Percentiles rank a stretch among this genome's conserved stretches.
phyloP scores from a whole-genome alignment of 805 yeast species.

The Ogataea dorogensis region DNA sequence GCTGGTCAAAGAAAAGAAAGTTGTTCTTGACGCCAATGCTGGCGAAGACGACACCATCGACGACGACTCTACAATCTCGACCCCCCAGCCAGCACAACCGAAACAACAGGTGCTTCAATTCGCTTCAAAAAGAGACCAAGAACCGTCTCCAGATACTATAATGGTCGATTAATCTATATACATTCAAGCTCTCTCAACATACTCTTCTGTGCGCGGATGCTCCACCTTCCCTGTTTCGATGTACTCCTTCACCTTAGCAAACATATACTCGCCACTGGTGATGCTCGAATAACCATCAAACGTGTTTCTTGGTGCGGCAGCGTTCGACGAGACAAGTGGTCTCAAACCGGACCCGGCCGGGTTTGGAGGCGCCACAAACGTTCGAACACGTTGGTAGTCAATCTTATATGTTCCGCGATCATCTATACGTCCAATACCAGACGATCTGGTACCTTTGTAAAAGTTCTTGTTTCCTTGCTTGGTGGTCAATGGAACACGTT shows the following conservation, averaged over 20 bases:
- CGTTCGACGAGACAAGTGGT: conserved; percentile 75
- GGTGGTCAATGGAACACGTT: conserved; percentile 79
- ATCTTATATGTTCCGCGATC: conserved; percentile 71
- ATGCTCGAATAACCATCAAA: conserved; percentile 68
- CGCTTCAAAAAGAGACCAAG: conserved; percentile 10
- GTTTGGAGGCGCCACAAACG: conserved; percentile 78
- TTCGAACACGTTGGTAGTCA: conserved; percentile 83
- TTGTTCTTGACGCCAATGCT: conserved; percentile 13
- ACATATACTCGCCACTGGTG: conserved; percentile 68
- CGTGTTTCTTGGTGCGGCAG: conserved; percentile 66
- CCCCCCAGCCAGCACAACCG: conserved; percentile 12
- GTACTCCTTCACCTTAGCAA: conserved; percentile 71
- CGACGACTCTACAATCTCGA: conserved; percentile 12
- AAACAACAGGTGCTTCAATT: conserved; percentile 19
- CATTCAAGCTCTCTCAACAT: conserved; percentile 39
- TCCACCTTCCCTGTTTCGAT: conserved; percentile 67
- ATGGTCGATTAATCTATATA: conserved; percentile 15
- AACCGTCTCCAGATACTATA: conserved; percentile 8
- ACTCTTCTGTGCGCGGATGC: conserved; percentile 28
- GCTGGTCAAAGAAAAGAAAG: conserved; percentile 42
- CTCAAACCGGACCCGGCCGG: conserved; percentile 41
- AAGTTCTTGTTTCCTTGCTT: conserved; percentile 92
- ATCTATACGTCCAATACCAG: conserved; percentile 85
- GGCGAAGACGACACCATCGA: conserved; percentile 20
- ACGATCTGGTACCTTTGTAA: conserved; percentile 95